These are phyloP conservation scores for Viola odorata DNA, from an alignment of 345 rosid genomes.

Conservation along the genomic window DNA sequence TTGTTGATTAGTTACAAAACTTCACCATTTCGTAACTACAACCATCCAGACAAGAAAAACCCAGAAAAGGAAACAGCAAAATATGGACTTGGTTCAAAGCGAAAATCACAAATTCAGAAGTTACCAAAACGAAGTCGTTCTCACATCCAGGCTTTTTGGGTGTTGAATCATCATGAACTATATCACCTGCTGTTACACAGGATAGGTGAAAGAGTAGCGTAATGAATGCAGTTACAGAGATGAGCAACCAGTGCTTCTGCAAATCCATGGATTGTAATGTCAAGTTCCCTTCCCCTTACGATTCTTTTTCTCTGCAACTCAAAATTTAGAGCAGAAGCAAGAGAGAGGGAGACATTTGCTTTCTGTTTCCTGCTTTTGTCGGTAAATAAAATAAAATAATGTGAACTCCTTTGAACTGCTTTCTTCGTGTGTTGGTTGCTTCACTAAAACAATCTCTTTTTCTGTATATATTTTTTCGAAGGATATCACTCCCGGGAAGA, in stretches of 20 bases:
- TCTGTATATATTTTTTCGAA: no score
- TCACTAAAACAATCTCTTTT: no score
- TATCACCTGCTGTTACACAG: constrained; percentile 71
- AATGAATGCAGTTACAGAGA: constrained; percentile 34
- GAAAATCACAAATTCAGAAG: constrained; percentile 1
- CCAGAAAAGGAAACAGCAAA: constrained; percentile 25
- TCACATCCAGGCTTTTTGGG: constrained; percentile 99
- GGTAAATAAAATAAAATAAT: background rate
- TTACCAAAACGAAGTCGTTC: constrained; percentile 94
- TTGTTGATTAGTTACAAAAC: background rate
- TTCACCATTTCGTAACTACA: constrained; percentile 7
- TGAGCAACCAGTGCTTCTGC: constrained; percentile 26
- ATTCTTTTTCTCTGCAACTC: constrained; percentile 2
- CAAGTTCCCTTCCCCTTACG: background rate
- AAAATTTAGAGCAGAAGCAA: background rate
- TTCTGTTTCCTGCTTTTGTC: background rate
- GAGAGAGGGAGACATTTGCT: background rate
- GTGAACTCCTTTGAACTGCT: no score
- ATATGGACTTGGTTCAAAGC: constrained; percentile 19
- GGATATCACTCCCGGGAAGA: no score
- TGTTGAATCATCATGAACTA: constrained; percentile 72
- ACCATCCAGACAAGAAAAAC: constrained; percentile 8
- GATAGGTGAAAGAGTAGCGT: constrained; percentile 37
- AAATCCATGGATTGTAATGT: constrained; percentile 51
- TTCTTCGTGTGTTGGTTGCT: no score